phyloP scores from a whole-genome alignment of 371 early-diverging fungal genomes.

The Zychaea mexicana region DNA sequence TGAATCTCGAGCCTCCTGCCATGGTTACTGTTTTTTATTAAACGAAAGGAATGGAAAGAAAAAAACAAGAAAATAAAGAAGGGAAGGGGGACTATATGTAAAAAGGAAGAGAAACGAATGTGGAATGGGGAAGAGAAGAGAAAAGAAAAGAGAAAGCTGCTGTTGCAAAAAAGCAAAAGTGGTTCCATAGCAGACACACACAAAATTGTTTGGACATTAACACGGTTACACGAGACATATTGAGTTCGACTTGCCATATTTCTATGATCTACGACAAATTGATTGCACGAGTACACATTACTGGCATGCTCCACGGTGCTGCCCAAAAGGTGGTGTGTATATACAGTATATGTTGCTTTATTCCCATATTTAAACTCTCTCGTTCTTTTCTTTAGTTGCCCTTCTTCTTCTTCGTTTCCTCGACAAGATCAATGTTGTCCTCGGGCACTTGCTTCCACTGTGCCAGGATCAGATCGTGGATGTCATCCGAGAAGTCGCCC shows the following conservation, averaged over 20 bases:
- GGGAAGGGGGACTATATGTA: conserved; percentile 12
- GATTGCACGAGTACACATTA: no score
- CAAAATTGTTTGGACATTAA: no score
- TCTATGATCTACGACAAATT: conserved; percentile 1
- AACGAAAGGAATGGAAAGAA: conserved; percentile 19
- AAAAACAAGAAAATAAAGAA: conserved; percentile 18
- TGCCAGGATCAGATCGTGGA: conserved; percentile 65
- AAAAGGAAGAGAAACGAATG: conserved; percentile 6
- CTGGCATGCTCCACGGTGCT: no score
- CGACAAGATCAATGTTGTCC: conserved; percentile 66
- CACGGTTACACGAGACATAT: conserved; percentile 16
- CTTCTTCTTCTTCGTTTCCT: conserved; percentile 67
- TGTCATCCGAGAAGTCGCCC: conserved; percentile 87
- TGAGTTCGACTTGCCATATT: no score
- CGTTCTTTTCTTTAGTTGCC: not conserved
- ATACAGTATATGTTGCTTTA: no score
- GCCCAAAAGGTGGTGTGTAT: no score
- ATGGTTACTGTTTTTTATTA: conserved; percentile 13
- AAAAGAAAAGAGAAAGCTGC: conserved; percentile 5
- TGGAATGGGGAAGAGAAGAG: not conserved
- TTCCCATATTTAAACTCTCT: no score
- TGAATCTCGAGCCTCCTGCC: conserved; percentile 44
- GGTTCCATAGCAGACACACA: no score
- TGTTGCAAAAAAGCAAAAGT: no score
- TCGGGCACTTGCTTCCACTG: conserved; percentile 69